Evolutionary conservation across 1,284 basidiomycete species (phyloP).

Genomic region (Malassezia dermatis): DNA sequence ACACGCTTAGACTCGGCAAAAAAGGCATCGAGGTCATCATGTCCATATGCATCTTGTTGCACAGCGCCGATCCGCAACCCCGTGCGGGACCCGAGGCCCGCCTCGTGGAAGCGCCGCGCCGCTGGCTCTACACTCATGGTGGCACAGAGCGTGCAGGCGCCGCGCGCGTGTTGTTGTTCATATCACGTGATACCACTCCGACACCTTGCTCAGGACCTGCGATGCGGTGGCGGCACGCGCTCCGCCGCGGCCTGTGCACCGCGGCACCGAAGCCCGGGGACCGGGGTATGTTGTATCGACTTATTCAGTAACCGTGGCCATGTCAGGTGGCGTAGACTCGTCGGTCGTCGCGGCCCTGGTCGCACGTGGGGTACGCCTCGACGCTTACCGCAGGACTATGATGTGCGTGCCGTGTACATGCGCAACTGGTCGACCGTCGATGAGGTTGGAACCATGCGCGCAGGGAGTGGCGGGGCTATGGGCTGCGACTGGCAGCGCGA

Average conservation of each 20-base stretch:
- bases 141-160: neutral
- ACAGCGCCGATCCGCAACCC: constrained; percentile 34
- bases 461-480: constrained; percentile 41
- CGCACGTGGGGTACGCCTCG: constrained; percentile 16
- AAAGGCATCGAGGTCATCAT: constrained; percentile 40
- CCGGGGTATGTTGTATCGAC: neutral
- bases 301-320: constrained; percentile 55
- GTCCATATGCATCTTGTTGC: constrained; percentile 59
- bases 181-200: constrained; percentile 1
- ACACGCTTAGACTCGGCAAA: constrained; percentile 40
- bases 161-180: constrained; percentile 2
- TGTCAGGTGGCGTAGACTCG: constrained; percentile 94
- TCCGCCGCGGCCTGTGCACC: neutral
- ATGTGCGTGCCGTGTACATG: constrained; percentile 79
- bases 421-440: constrained; percentile 65
- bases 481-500: constrained; percentile 93
- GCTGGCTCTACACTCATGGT: constrained; percentile 12
- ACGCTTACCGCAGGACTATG: constrained; percentile 50
- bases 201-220: neutral
- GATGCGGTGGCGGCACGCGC: neutral
- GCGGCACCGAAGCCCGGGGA: neutral
- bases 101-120: constrained; percentile 34
- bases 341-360: constrained; percentile 48
- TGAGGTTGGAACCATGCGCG: constrained; percentile 55
- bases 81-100: constrained; percentile 40